Base-by-base conservation (phyloP, 441 rosid species). In the Populus tomentosa region DNA sequence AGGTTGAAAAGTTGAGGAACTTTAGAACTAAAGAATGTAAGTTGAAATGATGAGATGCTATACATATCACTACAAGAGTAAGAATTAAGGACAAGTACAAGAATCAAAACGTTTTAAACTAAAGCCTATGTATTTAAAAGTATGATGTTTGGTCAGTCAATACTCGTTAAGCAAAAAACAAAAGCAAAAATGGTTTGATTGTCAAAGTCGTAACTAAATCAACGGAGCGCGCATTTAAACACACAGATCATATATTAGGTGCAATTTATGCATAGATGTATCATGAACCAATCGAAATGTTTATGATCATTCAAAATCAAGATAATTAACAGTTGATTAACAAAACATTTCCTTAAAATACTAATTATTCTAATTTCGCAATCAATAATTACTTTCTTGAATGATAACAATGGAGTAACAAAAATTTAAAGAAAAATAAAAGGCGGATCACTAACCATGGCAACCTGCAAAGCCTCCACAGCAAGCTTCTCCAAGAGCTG, bases 401-500 rank as follows among this genome's bases (percentile, higher is more conserved):
- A 18, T 3, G 10, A 1, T 20, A 53, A 53, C 5, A 24, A 11
- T 21, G 23, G 62, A 56, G 62, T 6, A 20, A 20, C 8, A 20
- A 20, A 56, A 7, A 2, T 56, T 56, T 9, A 6, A 62, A 42
- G 24, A 42, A 9, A 21, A 30, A n/a, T 13, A 3, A 26, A 21
- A 11, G 6, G 65, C 0, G 24, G 35, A 5, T 32, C 67, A 78
- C 88, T 79, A 64, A 92, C 98, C 98, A 89, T 91, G 68, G 90
- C 90, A 82, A 89, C 90, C 84, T 89, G 87, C 70, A 83, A 80
- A 38, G 97, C 98, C 84, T 94, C 98, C 21, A 87, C 80, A 30
- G 96, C 93, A 65, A 91, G 92, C 81, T 86, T 89, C 85, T 94
- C 95, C 97, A 91, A 85, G 13, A 94, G 85, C 6, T 73, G 86